These are phyloP conservation scores for Symmetrospora coprosmae DNA, from an alignment of 768 basidiomycete species.

Conservation along the genomic window DNA sequence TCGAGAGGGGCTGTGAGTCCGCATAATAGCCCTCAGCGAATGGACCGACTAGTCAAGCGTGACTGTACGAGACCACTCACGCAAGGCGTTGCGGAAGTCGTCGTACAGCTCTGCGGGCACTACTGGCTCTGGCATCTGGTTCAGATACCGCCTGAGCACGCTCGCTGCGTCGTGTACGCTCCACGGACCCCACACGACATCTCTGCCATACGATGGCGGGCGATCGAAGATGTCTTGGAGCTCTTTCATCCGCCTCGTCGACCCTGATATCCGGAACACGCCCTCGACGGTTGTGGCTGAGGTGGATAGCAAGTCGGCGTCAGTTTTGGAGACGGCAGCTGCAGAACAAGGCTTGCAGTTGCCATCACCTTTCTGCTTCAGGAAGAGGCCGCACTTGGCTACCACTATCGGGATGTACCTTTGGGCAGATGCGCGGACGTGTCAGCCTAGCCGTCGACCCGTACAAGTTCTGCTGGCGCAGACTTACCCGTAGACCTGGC, in stretches of 20 bases:
- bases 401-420: slow-evolving; percentile 94
- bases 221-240: slow-evolving; percentile 79
- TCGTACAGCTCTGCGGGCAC: slow-evolving; percentile 84
- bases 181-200: slow-evolving; percentile 77
- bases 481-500: slow-evolving; percentile 36
- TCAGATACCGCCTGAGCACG: slow-evolving; percentile 87
- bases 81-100: slow-evolving; percentile 67
- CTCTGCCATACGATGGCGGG: slow-evolving; percentile 82
- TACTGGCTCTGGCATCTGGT: slow-evolving; percentile 92
- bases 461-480: neutral
- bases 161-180: slow-evolving; percentile 96
- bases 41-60: neutral
- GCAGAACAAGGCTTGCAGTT: neutral
- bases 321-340: neutral
- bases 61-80: slow-evolving; percentile 40
- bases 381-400: slow-evolving; percentile 85
- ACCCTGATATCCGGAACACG: slow-evolving; percentile 91
- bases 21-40: neutral
- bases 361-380: slow-evolving; percentile 72
- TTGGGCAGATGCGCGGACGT: slow-evolving; percentile 57
- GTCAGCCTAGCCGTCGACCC: neutral
- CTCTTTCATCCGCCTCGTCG: slow-evolving; percentile 85
- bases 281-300: slow-evolving; percentile 78
- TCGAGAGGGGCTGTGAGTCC: slow-evolving; percentile 2
- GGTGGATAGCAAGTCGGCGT: neutral